Evolutionary conservation across 371 early-diverging fungal species (phyloP), one percentile per base, ranked within the genome.

Genomic region (Haplosporangium sp.): DNA sequence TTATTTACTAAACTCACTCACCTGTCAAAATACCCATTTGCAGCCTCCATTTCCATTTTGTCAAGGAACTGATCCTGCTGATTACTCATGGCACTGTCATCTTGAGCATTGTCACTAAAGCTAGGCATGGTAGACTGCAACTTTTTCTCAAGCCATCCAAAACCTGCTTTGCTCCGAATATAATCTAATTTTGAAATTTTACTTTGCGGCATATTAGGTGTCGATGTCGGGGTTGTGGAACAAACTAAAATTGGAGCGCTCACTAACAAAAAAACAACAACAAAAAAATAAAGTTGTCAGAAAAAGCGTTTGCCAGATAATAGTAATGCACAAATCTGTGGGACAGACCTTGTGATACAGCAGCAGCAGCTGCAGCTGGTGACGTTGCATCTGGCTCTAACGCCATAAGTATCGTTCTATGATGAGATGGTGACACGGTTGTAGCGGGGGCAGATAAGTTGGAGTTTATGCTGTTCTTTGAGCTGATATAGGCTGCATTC

Each of bases 71-170:
- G 70, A 15, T 50, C 64, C 17, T 67, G 72, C 20, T 62, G 71
- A 55, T 62, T 66, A 11, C 39, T 37, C 65, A 61, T 61, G 17
- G 61, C 11, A 15, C 40, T 62, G 44, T 70, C 35, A 40, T 39
- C 63, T 58, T 70, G 42, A 1, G 37, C 37, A 35, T 61, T 57
- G 0, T 70, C 66, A 34, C 63, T 66, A 63, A 56, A 19, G 11
- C 47, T 63, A 0, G 61, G 45, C 5, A 72, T 56, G 3, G 55
- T 59, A 15, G 68, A 68, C 0, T 67, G 61, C 13, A 76, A 35
- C 11, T 68, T 58, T 40, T 71, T 76, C 42, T 76, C 77, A 3
- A 76, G 48, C 77, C 77, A 76, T 44, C 72, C 77, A 39, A 76
- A 76, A 6, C 77, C 72, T 38, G 72, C 64, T 60, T 68, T 76